Conservation (phyloP, 306 rosid genomes). For the Cyclanthera cordifolia region DNA sequence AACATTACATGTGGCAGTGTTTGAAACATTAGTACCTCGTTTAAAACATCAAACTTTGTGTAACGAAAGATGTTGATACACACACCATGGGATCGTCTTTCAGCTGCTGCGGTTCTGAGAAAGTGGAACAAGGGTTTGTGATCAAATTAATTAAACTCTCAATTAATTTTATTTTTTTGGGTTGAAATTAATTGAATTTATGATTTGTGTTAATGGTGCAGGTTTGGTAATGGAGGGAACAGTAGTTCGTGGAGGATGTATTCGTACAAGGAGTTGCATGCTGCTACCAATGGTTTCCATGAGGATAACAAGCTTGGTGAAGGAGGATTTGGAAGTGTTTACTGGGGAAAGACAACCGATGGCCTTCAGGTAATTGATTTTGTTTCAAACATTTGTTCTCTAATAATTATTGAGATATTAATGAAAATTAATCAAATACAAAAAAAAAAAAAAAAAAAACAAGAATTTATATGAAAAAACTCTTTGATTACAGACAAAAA, state of each 20-base stretch:
- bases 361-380: slow-evolving; percentile 43
- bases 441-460: no score
- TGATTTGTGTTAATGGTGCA: neutral
- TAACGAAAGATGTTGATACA: neutral
- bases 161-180: no score
- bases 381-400: no score
- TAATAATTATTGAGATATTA: neutral
- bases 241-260: slow-evolving; percentile 67
- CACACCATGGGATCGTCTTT: slow-evolving; percentile 50
- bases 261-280: slow-evolving; percentile 69
- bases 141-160: neutral
- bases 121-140: slow-evolving; percentile 52
- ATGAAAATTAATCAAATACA: no score
- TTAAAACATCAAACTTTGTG: slow-evolving; percentile 21
- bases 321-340: slow-evolving; percentile 86
- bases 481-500: no score
- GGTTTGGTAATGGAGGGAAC: slow-evolving; percentile 24
- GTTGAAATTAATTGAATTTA: no score
- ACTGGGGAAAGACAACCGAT: slow-evolving; percentile 66
- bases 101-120: slow-evolving; percentile 57
- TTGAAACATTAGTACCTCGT: slow-evolving; percentile 1
- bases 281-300: slow-evolving; percentile 70
- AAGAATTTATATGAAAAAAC: no score
- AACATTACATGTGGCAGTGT: slow-evolving; percentile 6
- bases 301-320: slow-evolving; percentile 74